Evolutionary conservation across 2,329 filamentous ascomycete species (phyloP), one percentile per base, ranked within the genome.

Genomic region (Eutypella sp.): DNA sequence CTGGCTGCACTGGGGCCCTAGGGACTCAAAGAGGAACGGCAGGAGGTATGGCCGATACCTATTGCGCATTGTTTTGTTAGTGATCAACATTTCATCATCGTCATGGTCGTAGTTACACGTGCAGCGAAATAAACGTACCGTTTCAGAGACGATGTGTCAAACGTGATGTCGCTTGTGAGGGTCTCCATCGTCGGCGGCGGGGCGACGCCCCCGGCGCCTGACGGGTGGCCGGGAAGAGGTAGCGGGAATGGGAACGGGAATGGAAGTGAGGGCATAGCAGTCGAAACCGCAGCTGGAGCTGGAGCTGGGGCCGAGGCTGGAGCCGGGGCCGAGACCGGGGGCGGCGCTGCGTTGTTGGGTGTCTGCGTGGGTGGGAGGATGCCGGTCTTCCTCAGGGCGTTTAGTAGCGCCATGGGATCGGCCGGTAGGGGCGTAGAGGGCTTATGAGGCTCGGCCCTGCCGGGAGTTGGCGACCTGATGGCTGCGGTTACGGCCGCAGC

Each of bases 1-100:
- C 48, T 92, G 92, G 11, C 85, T 88, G 65, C 93, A 99, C 46
- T 91, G 87, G 48, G 90, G 87, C 0, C 92, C 88, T 33, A 89
- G 80, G 18, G 85, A 81, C 49, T 92, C 88, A 61, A 95, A 92
- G 8, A 97, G 77, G 16, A 75, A 75, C 16, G 81, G 74, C 7
- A 96, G 74, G 13, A 96, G 72, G 53, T 89, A 79, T 13, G 86
- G 84, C 15, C 88, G 87, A 52, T 84, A 85, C 57, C 85, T 89
- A n/a, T n/a, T n/a, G n/a, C n/a, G n/a, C n/a, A 58, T 22, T 46
- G 48, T 13, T 24, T 42, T 29, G 51, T 57, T 44, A 60, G 57
- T 46, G n/a, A n/a, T n/a, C n/a, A n/a, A n/a, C n/a, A n/a, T n/a
- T n/a, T n/a, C n/a, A n/a, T n/a, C n/a, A n/a, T n/a, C n/a, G n/a